These are phyloP conservation scores for Mycena kentingensis DNA, from an alignment of 768 basidiomycete species.

Conservation along the genomic window DNA sequence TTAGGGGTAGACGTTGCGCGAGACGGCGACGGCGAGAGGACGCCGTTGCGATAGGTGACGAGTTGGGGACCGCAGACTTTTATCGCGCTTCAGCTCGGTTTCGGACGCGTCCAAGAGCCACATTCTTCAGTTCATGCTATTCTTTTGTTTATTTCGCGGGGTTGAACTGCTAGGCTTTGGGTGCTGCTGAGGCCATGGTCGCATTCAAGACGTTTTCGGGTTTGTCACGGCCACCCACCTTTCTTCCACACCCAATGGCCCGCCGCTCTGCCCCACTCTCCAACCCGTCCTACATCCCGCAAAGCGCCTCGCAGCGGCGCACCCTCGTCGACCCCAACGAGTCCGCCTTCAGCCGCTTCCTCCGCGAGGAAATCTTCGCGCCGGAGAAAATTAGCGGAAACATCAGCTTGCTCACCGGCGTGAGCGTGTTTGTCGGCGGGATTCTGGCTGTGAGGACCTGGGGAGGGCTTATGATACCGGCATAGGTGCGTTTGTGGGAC, in stretches of 20 bases:
- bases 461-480: constrained; percentile 77
- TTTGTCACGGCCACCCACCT: no score
- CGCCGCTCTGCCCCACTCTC: constrained; percentile 66
- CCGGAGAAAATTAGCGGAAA: constrained; percentile 79
- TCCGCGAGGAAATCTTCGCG: constrained; percentile 66
- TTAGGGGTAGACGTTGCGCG: no score
- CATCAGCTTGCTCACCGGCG: constrained; percentile 65
- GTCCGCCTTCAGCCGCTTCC: constrained; percentile 58
- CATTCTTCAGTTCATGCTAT: no score
- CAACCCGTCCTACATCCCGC: constrained; percentile 57
- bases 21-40: no score
- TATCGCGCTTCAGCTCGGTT: no score
- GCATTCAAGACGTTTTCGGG: no score
- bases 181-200: no score
- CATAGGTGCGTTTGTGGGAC: constrained; percentile 39
- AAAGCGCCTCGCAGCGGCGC: constrained; percentile 42
- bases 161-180: no score
- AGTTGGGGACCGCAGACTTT: no score
- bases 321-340: constrained; percentile 60
- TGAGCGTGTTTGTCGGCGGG: constrained; percentile 69
- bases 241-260: constrained; percentile 48
- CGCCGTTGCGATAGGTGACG: no score
- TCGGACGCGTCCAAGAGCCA: no score
- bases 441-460: constrained; percentile 73
- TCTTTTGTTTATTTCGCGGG: no score